A percentile compares a stretch with the other conserved stretches of the same genome.
Evolutionary conservation across 1,139 yeast species (phyloP).

Genomic region (Pichia kudriavzevii): DNA sequence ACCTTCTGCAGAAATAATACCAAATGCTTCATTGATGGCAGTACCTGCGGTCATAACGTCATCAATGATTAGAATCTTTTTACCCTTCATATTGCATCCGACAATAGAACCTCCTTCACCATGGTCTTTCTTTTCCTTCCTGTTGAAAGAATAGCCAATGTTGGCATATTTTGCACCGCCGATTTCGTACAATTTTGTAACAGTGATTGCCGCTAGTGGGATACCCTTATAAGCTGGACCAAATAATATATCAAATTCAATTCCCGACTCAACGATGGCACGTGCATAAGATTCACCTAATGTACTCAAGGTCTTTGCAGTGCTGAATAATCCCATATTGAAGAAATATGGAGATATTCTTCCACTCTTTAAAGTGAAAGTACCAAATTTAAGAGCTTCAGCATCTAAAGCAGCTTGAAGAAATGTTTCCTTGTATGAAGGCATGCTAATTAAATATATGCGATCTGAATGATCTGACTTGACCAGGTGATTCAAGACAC

Average conservation of each 20-base stretch:
- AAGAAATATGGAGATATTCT: slow-evolving; percentile 94
- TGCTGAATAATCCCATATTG: slow-evolving; percentile 83
- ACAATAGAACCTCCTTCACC: slow-evolving; percentile 98
- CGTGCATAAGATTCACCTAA: slow-evolving; percentile 85
- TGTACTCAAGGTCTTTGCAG: slow-evolving; percentile 69
- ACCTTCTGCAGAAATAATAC: slow-evolving; percentile 59
- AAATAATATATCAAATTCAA: slow-evolving; percentile 83
- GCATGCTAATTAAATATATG: slow-evolving; percentile 11
- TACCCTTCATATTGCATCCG: slow-evolving; percentile 67
- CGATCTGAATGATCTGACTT: too few relatives aligned
- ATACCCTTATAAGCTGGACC: slow-evolving; percentile 99
- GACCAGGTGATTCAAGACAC: too few relatives aligned
- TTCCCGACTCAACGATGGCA: slow-evolving; percentile 70
- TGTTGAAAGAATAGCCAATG: slow-evolving; percentile 67
- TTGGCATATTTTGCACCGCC: slow-evolving; percentile 67
- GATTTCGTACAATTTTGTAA: slow-evolving; percentile 84
- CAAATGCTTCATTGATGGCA: slow-evolving; percentile 90
- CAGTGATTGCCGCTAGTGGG: slow-evolving; percentile 88
- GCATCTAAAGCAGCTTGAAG: slow-evolving; percentile 75
- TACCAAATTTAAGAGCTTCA: slow-evolving; percentile 78
- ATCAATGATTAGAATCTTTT: slow-evolving; percentile 77
- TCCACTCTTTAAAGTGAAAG: slow-evolving; percentile 85
- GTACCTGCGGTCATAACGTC: slow-evolving; percentile 99
- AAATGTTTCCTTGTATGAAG: slow-evolving; percentile 35
- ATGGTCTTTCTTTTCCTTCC: slow-evolving; percentile 94